Conservation (phyloP, 1,139 yeast species). For the Nakaseomyces delphensis region DNA sequence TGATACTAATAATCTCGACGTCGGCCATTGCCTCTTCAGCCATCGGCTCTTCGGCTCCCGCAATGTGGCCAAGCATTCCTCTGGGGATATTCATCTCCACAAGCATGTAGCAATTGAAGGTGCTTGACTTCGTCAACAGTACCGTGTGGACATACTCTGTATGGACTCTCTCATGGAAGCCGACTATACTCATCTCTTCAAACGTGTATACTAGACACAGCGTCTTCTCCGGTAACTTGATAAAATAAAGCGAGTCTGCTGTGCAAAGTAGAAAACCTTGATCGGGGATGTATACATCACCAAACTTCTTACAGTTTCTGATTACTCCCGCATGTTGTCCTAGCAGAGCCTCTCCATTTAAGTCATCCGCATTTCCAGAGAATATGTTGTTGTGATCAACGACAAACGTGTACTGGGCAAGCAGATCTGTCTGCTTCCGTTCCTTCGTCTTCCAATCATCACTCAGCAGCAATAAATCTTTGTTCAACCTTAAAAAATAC, state of each 20-base stretch:
- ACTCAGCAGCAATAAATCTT: neutral
- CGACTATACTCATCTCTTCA: neutral
- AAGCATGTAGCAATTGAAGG: neutral
- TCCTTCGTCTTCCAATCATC: neutral
- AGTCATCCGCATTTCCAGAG: neutral
- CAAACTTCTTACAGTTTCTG: neutral
- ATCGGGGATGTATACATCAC: neutral
- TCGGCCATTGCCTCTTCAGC: neutral
- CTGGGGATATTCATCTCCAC: neutral
- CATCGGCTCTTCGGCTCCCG: no score
- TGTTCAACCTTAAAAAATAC: neutral
- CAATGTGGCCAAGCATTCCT: neutral
- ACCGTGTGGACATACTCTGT: neutral
- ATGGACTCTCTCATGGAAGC: neutral
- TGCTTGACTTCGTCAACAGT: neutral
- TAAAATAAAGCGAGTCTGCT: neutral
- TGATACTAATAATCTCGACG: neutral
- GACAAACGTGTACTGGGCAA: neutral
- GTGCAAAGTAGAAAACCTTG: neutral
- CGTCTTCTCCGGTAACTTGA: neutral
- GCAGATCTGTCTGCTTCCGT: neutral
- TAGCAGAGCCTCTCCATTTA: neutral
- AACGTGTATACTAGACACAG: neutral
- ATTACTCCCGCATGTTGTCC: neutral
- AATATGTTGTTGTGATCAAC: neutral